Evolutionary conservation across 345 rosid species (phyloP), one percentile per base, ranked within the genome.

Genomic region (Eucalyptus curtisii): DNA sequence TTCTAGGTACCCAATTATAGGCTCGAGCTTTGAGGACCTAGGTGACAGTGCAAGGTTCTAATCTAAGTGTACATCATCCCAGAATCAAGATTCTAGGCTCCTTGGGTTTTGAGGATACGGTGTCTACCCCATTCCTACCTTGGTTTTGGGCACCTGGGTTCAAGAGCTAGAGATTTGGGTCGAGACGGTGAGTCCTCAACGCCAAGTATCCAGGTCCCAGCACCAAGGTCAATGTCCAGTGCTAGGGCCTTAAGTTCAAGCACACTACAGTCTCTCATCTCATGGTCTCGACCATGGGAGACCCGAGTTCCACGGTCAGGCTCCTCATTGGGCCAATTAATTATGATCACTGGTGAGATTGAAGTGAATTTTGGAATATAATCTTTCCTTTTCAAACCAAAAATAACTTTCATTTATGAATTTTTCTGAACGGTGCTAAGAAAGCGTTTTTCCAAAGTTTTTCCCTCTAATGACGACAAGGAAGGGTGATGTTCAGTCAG

Each of bases 131-230:
- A 33, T 68, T 33, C 81, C 81, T 68, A 68, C 12, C 24, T 68
- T 31, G 25, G 25, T 5, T 37, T 71, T 19, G 44, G 81, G 44
- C 81, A 37, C 25, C 25, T 37, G 7, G 25, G 44, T 71, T 71
- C 7, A 37, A 0, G 45, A 33, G 45, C 45, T 37, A 71, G 81
- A 24, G 27, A 37, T 37, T 17, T 5, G 44, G 81, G 25, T 71
- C 13, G 4, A 7, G 45, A 14, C 14, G 0, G 19, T 20, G 45
- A 37, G 14, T 71, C 24, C 14, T 37, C 2, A 1, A 2, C 2
- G 4, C 1, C 27, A 0, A 71, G 81, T 37, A 37, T 37, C 45
- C 25, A 10, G 4, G 45, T 71, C 45, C 42, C 12, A 10, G 27
- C 45, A 37, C 45, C 6, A 20, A 71, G 45, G 45, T 71, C 27